Evolutionary conservation across 768 basidiomycete genomes (phyloP).

Genomic region (Solioccasus polychromus): DNA sequence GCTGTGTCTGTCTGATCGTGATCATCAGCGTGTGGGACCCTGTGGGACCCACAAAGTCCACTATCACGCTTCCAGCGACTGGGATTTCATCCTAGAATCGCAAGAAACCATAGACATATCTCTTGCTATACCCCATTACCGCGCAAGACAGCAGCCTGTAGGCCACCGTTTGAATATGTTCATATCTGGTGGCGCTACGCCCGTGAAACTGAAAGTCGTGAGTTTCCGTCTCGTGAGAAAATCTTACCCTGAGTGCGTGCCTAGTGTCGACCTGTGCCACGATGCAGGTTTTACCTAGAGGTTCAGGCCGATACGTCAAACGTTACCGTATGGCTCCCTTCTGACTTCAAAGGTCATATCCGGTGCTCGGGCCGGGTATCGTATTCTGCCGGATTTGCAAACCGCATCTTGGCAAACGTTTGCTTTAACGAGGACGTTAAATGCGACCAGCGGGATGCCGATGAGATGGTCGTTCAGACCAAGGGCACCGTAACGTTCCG

Average conservation of each 20-base stretch:
- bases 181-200: slow-evolving; percentile 47
- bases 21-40: slow-evolving; percentile 28
- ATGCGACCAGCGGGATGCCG: slow-evolving; percentile 40
- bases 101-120: slow-evolving; percentile 57
- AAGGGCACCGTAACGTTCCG: slow-evolving; percentile 60
- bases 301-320: slow-evolving; percentile 64
- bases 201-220: slow-evolving; percentile 73
- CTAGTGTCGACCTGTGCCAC: slow-evolving; percentile 58
- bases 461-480: slow-evolving; percentile 65
- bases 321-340: slow-evolving; percentile 74
- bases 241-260: slow-evolving; percentile 3
- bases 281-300: slow-evolving; percentile 60
- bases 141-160: slow-evolving; percentile 68
- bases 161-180: slow-evolving; percentile 73
- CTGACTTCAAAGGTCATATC: slow-evolving; percentile 73
- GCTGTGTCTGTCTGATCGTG: slow-evolving; percentile 1
- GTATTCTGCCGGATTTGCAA: slow-evolving; percentile 72
- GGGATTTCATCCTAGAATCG: slow-evolving; percentile 65
- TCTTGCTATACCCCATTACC: slow-evolving; percentile 74
- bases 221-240: slow-evolving; percentile 28
- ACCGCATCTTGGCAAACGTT: slow-evolving; percentile 58
- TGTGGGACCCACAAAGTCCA: slow-evolving; percentile 61
- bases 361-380: slow-evolving; percentile 48
- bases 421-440: slow-evolving; percentile 42
- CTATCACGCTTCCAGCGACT: slow-evolving; percentile 56